Evolutionary conservation across 306 rosid species (phyloP).

Genomic region (Vigna hirtella): DNA sequence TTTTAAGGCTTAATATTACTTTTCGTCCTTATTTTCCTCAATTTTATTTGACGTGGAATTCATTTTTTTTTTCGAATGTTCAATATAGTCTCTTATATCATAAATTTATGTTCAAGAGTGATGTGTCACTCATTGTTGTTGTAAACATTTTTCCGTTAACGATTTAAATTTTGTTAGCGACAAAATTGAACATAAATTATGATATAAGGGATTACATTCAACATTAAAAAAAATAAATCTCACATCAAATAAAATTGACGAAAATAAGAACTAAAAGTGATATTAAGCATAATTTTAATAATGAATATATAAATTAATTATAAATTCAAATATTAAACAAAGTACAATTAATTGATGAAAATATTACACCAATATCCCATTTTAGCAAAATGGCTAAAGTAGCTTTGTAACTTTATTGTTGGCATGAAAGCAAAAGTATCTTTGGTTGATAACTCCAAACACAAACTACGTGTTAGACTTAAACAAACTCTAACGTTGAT

Average conservation of each 20-base stretch:
- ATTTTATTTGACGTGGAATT: too few relatives aligned
- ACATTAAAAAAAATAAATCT: too few relatives aligned
- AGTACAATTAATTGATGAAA: background rate
- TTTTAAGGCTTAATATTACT: background rate
- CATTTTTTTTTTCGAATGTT: too few relatives aligned
- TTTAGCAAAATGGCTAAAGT: background rate
- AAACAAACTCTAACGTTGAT: background rate
- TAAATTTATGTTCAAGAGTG: too few relatives aligned
- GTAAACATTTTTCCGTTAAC: too few relatives aligned
- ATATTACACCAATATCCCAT: background rate
- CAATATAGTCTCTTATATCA: too few relatives aligned
- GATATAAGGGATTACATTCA: too few relatives aligned
- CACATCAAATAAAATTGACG: too few relatives aligned
- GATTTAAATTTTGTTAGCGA: too few relatives aligned
- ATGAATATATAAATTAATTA: background rate
- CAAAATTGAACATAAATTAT: too few relatives aligned
- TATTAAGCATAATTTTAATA: background rate
- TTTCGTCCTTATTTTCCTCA: fast-evolving
- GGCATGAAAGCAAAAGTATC: background rate
- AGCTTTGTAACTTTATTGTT: background rate
- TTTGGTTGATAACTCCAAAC: conserved; percentile 4
- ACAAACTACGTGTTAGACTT: background rate
- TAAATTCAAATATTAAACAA: background rate
- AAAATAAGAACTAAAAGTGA: too few relatives aligned
- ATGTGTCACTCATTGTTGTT: too few relatives aligned